Percentiles rank a stretch among this genome's conserved stretches.
These are phyloP conservation scores for Primulina tabacum DNA, from an alignment of 257 asterid species.

Conservation along the genomic window DNA sequence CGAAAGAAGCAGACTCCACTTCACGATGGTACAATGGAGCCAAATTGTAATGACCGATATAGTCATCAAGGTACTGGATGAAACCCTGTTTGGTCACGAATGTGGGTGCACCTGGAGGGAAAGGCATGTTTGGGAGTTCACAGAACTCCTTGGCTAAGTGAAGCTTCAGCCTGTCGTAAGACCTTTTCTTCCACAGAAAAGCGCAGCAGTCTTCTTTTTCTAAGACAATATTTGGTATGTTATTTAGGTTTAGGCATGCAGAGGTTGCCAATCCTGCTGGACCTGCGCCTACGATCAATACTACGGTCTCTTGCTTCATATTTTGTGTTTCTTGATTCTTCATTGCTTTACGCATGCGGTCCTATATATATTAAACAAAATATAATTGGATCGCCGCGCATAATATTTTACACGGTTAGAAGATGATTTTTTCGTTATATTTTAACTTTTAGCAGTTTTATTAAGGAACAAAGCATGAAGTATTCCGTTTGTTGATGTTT, in stretches of 20 bases:
- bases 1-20: conserved; percentile 31
- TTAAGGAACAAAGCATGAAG: too few relatives aligned
- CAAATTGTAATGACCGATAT: conserved; percentile 24
- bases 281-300: conserved; percentile 53
- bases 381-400: too few relatives aligned
- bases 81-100: conserved; percentile 38
- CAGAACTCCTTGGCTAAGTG: conserved; percentile 56
- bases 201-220: conserved; percentile 61
- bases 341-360: too few relatives aligned
- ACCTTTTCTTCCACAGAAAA: conserved; percentile 48
- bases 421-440: too few relatives aligned
- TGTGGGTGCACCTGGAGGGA: conserved; percentile 36
- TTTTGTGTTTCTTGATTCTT: not conserved
- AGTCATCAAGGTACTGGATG: conserved; percentile 44
- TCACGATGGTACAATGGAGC: conserved; percentile 19
- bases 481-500: too few relatives aligned
- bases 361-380: too few relatives aligned
- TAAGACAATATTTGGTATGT: conserved; percentile 44
- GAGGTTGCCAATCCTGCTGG: conserved; percentile 62
- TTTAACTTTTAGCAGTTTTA: too few relatives aligned
- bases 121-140: conserved; percentile 46
- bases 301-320: conserved; percentile 34
- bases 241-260: conserved; percentile 40
- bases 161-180: conserved; percentile 54
- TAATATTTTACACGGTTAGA: too few relatives aligned